These are phyloP conservation scores for Nitzschia sp. DNA, from an alignment of 108 stramenopile species.

Conservation along the genomic window DNA sequence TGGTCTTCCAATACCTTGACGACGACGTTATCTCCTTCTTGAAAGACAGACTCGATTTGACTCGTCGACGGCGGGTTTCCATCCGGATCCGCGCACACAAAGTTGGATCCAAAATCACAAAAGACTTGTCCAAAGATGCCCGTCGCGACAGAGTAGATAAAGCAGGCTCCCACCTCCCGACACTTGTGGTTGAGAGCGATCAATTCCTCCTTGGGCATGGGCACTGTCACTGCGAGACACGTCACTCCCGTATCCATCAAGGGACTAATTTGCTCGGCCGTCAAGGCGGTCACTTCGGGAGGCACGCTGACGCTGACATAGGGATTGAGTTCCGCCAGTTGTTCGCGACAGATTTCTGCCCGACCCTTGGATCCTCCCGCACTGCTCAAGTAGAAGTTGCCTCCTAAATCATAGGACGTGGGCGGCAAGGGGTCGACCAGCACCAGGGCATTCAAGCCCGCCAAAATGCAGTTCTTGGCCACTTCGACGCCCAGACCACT, in stretches of 20 bases:
- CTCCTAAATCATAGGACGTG: conserved; percentile 81
- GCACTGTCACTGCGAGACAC: conserved; percentile 70
- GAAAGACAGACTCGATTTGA: conserved; percentile 88
- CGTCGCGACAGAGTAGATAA: conserved; percentile 75
- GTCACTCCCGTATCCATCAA: conserved; percentile 57
- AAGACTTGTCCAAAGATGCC: conserved; percentile 93
- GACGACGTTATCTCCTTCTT: conserved; percentile 61
- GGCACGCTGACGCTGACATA: conserved; percentile 80
- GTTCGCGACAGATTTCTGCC: conserved; percentile 56
- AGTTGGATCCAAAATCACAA: conserved; percentile 95
- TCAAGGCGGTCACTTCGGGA: conserved; percentile 50
- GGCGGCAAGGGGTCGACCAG: conserved; percentile 71
- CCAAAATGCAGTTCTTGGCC: conserved; percentile 95
- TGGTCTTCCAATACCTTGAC: conserved; percentile 97
- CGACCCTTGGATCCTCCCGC: conserved; percentile 31
- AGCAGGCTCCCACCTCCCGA: conserved; percentile 60
- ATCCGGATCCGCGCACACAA: conserved; percentile 89
- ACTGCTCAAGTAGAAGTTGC: conserved; percentile 77
- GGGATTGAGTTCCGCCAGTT: conserved; percentile 85
- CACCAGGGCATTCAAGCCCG: conserved; percentile 80
- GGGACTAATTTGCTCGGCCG: conserved; percentile 47
- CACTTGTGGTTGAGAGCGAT: conserved; percentile 77
- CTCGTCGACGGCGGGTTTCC: conserved; percentile 90
- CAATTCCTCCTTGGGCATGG: conserved; percentile 63
- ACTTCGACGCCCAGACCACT: conserved; percentile 94